These are phyloP conservation scores for Yamadazyma epiphylla DNA, from an alignment of 1,139 yeast genomes.

Conservation along the genomic window DNA sequence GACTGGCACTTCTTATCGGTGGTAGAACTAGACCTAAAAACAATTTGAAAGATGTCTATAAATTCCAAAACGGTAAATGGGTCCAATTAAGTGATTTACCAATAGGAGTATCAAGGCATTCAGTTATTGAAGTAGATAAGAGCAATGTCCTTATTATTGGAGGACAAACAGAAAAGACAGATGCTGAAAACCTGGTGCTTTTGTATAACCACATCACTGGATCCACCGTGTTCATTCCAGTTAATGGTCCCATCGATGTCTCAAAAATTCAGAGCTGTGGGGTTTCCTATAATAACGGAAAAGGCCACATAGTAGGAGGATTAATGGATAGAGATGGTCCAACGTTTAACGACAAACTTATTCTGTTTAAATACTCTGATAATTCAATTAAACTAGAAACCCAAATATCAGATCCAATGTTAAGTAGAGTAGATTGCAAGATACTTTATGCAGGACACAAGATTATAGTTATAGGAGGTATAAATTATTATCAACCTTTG, in stretches of 20 bases:
- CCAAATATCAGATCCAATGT: constrained; percentile 6
- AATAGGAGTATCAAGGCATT: constrained; percentile 52
- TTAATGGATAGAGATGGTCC: constrained; percentile 31
- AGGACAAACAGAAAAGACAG: constrained; percentile 26
- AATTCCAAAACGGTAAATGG: constrained; percentile 27
- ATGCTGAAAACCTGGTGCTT: constrained; percentile 17
- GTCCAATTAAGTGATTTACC: constrained; percentile 31
- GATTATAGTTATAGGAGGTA: constrained; percentile 57
- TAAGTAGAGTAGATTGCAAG: constrained; percentile 1
- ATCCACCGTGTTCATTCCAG: constrained; percentile 9
- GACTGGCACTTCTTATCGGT: constrained; percentile 48
- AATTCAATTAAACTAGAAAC: constrained; percentile 8
- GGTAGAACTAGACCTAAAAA: constrained; percentile 65
- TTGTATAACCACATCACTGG: constrained; percentile 17
- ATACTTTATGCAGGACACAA: constrained; percentile 13
- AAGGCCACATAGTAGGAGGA: constrained; percentile 58
- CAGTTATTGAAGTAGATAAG: constrained; percentile 30
- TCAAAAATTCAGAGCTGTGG: constrained; percentile 28
- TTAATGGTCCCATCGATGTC: constrained; percentile 21
- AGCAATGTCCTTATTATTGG: constrained; percentile 50
- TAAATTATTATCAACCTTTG: constrained; percentile 37
- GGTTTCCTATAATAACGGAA: constrained; percentile 7
- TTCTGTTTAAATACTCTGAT: constrained; percentile 23
- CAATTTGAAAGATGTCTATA: constrained; percentile 31
- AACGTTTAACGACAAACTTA: constrained; percentile 28